These are phyloP conservation scores for Sphenostylis stenocarpa DNA, from an alignment of 306 rosid genomes.

Conservation along the genomic window DNA sequence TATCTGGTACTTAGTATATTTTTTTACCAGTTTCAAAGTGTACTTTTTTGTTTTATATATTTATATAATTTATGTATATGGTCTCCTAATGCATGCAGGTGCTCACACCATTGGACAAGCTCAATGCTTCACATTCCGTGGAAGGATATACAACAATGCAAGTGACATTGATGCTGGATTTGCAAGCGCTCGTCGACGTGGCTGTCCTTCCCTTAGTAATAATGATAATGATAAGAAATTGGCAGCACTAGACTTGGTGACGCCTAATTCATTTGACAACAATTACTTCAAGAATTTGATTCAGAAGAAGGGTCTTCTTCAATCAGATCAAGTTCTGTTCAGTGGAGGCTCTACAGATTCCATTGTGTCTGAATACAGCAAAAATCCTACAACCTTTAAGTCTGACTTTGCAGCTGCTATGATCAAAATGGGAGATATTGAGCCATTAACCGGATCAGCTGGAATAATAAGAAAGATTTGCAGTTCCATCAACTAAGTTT, in stretches of 20 bases:
- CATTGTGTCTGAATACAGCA: slow-evolving; percentile 33
- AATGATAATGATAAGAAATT: slow-evolving; percentile 28
- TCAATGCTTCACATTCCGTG: slow-evolving; percentile 50
- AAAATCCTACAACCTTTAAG: slow-evolving; percentile 36
- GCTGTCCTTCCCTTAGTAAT: slow-evolving; percentile 33
- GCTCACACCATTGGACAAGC: slow-evolving; percentile 61
- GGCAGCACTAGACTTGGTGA: slow-evolving; percentile 59
- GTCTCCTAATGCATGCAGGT: slow-evolving; percentile 28
- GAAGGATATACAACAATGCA: slow-evolving; percentile 45
- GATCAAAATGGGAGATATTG: slow-evolving; percentile 44
- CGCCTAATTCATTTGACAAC: slow-evolving; percentile 61
- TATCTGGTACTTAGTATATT: no score
- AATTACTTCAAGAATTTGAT: slow-evolving; percentile 57
- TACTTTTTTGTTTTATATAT: no score
- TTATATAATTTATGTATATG: no score
- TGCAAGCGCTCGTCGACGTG: slow-evolving; percentile 44
- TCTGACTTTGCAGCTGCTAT: slow-evolving; percentile 44
- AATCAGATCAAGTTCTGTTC: slow-evolving; percentile 45
- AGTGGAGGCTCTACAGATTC: slow-evolving; percentile 38
- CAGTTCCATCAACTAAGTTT: slow-evolving; percentile 21
- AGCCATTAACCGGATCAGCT: slow-evolving; percentile 21
- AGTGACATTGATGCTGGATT: slow-evolving; percentile 55
- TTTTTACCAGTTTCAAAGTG: no score
- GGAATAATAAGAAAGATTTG: slow-evolving; percentile 38
- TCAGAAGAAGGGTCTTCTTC: slow-evolving; percentile 59